Evolutionary conservation across 2,329 filamentous ascomycete species (phyloP).

Genomic region (Venturia effusa): DNA sequence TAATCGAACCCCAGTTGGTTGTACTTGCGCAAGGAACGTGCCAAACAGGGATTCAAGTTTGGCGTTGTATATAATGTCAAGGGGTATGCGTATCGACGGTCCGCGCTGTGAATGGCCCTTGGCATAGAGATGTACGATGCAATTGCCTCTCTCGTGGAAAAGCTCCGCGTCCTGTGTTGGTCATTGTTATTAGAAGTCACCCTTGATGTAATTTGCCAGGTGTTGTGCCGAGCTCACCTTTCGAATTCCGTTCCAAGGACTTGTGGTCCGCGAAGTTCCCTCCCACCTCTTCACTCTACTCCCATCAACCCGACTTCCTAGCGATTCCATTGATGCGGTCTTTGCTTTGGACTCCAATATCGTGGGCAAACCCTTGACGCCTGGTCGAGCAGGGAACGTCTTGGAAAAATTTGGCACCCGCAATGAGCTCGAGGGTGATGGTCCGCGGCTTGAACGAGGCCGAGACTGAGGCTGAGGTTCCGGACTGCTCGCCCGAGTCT

Average conservation of each 20-base stretch:
- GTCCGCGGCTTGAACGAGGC: not conserved
- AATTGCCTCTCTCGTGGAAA: slow-evolving; percentile 58
- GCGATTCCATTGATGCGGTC: not conserved
- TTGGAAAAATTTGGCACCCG: not conserved
- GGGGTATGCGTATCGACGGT: slow-evolving; percentile 56
- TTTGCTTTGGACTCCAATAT: not conserved
- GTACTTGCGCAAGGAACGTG: slow-evolving; percentile 24
- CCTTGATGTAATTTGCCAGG: too few relatives aligned
- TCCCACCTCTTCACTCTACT: slow-evolving; percentile 24
- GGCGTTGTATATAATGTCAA: slow-evolving; percentile 39
- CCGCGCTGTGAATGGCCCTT: slow-evolving; percentile 53
- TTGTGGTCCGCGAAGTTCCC: slow-evolving; percentile 21
- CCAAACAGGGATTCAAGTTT: slow-evolving; percentile 50
- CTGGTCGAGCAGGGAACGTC: not conserved
- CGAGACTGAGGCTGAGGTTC: not conserved
- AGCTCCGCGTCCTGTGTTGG: slow-evolving; percentile 55
- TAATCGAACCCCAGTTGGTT: slow-evolving; percentile 1
- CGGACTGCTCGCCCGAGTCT: slow-evolving; percentile 3
- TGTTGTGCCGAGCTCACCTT: slow-evolving; percentile 25
- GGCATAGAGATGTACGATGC: slow-evolving; percentile 58
- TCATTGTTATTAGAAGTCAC: slow-evolving; percentile 13
- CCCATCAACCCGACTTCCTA: not conserved
- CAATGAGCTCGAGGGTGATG: not conserved
- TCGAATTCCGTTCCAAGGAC: slow-evolving; percentile 34
- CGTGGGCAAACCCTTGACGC: not conserved